phyloP scores from a whole-genome alignment of 2,329 filamentous ascomycete genomes.

The Boeremia exigua region DNA sequence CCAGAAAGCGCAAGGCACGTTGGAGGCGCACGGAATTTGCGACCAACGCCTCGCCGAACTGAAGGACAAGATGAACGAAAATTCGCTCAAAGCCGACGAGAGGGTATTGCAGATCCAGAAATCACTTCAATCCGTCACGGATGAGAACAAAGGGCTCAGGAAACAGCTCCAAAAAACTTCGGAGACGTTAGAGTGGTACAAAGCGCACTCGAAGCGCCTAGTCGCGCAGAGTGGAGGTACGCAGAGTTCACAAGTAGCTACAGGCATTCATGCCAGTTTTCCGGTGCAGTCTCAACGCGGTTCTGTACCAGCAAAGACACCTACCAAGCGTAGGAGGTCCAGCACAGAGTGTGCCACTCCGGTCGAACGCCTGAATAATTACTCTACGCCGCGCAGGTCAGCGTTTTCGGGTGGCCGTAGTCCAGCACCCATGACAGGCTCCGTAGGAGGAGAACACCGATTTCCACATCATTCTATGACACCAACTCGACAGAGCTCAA shows the following conservation, averaged over 20 bases:
- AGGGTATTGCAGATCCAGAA: neutral
- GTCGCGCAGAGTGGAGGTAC: neutral
- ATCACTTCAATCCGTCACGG: neutral
- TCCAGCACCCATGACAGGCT: neutral
- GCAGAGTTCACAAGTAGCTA: neutral
- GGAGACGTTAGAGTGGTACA: neutral
- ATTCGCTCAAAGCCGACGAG: neutral
- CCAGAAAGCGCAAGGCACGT: neutral
- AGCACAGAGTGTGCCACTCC: neutral
- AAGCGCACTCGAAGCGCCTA: neutral
- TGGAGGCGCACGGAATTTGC: neutral
- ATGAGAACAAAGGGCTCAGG: conserved; percentile 1
- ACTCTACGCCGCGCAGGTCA: neutral
- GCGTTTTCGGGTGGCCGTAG: neutral
- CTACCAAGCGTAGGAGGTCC: conserved; percentile 1
- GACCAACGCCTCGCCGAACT: neutral
- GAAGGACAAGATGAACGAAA: neutral
- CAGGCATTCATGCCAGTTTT: neutral
- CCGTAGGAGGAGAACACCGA: too few species aligned
- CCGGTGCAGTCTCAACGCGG: neutral
- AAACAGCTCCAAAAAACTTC: neutral
- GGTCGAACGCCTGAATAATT: fast-evolving
- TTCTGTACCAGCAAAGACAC: neutral
- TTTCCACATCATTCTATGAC: neutral
- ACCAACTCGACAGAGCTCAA: neutral